phyloP scores from a whole-genome alignment of 148 eudicot genomes.

The Amaranthus cruentus region DNA sequence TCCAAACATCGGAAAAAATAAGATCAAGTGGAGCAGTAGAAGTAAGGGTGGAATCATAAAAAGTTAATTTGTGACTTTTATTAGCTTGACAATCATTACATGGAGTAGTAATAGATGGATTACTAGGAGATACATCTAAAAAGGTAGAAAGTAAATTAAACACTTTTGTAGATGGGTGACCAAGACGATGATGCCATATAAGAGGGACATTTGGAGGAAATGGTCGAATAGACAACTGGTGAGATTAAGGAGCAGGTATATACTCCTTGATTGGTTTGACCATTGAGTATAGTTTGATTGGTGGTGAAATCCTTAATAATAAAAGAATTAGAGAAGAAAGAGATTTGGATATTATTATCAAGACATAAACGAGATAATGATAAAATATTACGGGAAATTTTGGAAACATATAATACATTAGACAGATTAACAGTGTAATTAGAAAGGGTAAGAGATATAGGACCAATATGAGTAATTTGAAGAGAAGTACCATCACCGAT shows the following conservation, averaged over 20 bases:
- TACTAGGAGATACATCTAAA: not conserved
- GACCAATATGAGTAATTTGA: not conserved
- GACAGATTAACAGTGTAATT: not conserved
- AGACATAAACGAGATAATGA: conserved; percentile 14
- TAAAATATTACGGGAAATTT: conserved; percentile 7
- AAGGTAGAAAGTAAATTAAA: not conserved
- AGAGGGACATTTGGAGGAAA: not conserved
- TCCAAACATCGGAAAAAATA: conserved; percentile 12
- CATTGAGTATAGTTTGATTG: not conserved
- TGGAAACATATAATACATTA: conserved; percentile 21
- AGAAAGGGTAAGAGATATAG: not conserved
- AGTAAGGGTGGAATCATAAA: conserved; percentile 1
- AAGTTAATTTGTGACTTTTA: conserved; percentile 23
- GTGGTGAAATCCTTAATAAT: not conserved
- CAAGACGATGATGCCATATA: conserved; percentile 12
- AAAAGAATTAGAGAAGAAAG: not conserved
- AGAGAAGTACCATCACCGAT: not conserved
- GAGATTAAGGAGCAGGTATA: not conserved
- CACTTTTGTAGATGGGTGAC: conserved; percentile 11
- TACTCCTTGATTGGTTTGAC: conserved; percentile 1
- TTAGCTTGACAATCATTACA: conserved; percentile 13
- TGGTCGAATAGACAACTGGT: not conserved
- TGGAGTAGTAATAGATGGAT: not conserved
- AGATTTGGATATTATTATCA: not conserved
- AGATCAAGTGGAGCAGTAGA: conserved; percentile 13